phyloP scores from a whole-genome alignment of 2,329 filamentous ascomycete genomes.

The Ophiocordyceps camponoti-floridani region DNA sequence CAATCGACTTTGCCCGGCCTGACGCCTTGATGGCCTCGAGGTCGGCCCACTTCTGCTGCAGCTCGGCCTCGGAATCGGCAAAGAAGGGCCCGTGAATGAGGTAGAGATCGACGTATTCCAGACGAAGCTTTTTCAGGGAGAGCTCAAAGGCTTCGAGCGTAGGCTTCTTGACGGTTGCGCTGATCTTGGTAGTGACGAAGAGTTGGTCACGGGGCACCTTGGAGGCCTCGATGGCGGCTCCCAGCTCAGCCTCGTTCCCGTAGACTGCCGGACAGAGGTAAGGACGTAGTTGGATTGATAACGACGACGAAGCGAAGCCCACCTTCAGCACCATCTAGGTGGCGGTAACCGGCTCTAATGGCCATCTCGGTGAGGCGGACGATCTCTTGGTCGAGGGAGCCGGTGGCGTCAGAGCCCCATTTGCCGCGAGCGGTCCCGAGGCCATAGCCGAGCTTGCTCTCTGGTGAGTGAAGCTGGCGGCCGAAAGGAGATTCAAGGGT shows the following conservation, averaged over 20 bases:
- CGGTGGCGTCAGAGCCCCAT: slow-evolving; percentile 11
- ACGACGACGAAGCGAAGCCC: slow-evolving; percentile 3
- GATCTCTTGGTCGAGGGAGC: slow-evolving; percentile 34
- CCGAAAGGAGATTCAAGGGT: too few relatives aligned
- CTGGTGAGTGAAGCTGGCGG: too few relatives aligned
- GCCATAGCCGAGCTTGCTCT: slow-evolving; percentile 45
- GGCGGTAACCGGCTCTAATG: slow-evolving; percentile 50
- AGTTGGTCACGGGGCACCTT: slow-evolving; percentile 48
- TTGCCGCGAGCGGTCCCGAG: slow-evolving; percentile 52
- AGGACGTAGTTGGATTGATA: too few relatives aligned
- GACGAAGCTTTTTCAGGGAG: slow-evolving; percentile 45
- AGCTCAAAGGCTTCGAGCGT: slow-evolving; percentile 33
- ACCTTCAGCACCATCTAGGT: slow-evolving; percentile 62
- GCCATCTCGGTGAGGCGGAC: slow-evolving; percentile 36
- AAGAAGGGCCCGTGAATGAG: slow-evolving; percentile 42
- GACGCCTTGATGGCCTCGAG: slow-evolving; percentile 48
- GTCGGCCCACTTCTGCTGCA: slow-evolving; percentile 43
- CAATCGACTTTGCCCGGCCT: slow-evolving; percentile 51
- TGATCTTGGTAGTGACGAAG: slow-evolving; percentile 47
- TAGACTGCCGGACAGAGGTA: slow-evolving; percentile 24
- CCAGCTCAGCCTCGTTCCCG: slow-evolving; percentile 51
- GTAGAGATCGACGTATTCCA: slow-evolving; percentile 59
- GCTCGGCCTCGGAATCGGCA: slow-evolving; percentile 24
- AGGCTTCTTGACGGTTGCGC: slow-evolving; percentile 18
- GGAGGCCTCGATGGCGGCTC: slow-evolving; percentile 49